These are phyloP conservation scores for Purshia tridentata DNA, from an alignment of 306 rosid genomes.

Conservation along the genomic window DNA sequence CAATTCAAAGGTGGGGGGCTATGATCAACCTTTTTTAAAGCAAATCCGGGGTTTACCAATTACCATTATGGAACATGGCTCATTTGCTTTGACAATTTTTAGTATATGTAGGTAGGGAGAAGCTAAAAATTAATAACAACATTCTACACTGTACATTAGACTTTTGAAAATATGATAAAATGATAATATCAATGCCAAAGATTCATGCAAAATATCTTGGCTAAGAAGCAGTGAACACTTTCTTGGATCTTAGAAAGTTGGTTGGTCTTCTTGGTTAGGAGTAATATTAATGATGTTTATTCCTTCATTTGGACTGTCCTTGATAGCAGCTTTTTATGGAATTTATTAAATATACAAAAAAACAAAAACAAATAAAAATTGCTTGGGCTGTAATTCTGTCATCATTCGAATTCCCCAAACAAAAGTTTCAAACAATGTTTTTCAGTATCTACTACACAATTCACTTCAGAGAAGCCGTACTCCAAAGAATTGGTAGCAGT, in stretches of 20 bases:
- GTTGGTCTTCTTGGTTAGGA: neutral
- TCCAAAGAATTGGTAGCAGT: neutral
- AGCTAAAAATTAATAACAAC: neutral
- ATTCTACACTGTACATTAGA: neutral
- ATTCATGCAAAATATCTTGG: neutral
- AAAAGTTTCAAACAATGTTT: neutral
- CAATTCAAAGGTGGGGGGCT: neutral
- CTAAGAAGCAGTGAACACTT: neutral
- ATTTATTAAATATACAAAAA: neutral
- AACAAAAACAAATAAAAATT: neutral
- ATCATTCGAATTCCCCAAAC: neutral
- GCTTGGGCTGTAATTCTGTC: conserved; percentile 5
- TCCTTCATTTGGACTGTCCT: conserved; percentile 7
- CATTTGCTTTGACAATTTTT: no score
- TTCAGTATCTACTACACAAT: neutral
- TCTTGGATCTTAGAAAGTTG: neutral
- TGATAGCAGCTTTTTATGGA: neutral
- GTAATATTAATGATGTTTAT: neutral
- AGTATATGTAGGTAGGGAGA: neutral
- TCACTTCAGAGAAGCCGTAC: conserved; percentile 7
- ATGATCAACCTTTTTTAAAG: neutral
- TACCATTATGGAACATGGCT: no score
- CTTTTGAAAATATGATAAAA: neutral
- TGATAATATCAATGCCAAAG: conserved; percentile 7
- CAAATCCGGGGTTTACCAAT: neutral